Conservation (phyloP, 495 filamentous ascomycete species). For the Talaromyces wortmannii region DNA sequence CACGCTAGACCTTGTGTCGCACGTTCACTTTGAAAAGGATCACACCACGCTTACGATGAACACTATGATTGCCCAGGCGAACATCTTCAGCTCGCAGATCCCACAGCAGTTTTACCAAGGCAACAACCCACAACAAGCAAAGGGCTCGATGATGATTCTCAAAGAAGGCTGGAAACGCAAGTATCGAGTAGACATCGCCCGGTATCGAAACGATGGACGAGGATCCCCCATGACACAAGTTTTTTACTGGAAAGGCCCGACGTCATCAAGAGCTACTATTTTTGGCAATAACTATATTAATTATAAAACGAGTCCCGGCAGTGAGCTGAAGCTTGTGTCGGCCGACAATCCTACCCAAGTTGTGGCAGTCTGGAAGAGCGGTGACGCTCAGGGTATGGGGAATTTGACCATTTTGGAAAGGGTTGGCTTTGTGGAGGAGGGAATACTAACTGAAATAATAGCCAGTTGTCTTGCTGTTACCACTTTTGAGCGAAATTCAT, state of each 20-base stretch:
- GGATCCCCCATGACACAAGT: background rate
- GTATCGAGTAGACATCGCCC: background rate
- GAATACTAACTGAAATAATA: background rate
- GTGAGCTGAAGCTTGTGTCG: background rate
- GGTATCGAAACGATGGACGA: background rate
- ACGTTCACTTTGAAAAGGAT: background rate
- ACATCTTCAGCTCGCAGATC: background rate
- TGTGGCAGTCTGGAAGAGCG: background rate
- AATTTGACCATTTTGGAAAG: background rate
- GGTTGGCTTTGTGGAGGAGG: background rate
- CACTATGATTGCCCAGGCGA: background rate
- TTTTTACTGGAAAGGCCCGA: background rate
- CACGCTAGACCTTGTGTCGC: background rate
- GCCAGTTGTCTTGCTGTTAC: background rate
- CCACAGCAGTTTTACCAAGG: background rate
- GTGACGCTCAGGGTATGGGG: background rate
- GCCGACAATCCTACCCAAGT: background rate
- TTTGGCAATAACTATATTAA: background rate
- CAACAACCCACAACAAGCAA: background rate
- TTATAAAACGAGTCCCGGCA: background rate
- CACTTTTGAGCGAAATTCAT: background rate
- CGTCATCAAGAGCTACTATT: background rate
- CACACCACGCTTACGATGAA: background rate
- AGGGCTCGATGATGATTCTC: background rate
- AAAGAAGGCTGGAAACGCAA: background rate